phyloP scores from a whole-genome alignment of 495 filamentous ascomycete species.

The Collariella sp. region DNA sequence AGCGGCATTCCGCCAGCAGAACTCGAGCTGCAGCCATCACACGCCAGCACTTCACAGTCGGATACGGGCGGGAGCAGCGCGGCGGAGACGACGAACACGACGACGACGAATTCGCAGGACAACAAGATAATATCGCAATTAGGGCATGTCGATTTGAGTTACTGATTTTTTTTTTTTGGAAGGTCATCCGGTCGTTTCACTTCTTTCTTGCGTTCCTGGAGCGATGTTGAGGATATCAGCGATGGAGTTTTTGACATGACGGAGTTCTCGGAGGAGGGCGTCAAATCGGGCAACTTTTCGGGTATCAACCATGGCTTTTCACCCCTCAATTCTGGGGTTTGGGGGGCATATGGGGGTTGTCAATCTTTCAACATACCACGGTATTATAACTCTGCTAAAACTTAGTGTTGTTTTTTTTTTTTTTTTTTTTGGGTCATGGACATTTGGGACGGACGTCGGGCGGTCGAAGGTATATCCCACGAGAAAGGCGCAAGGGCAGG shows the following conservation, averaged over 20 bases:
- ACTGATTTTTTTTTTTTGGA: constrained; percentile 24
- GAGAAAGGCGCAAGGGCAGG: neutral
- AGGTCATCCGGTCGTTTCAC: constrained; percentile 7
- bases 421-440: constrained; percentile 7
- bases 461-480: too few relatives aligned
- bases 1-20: constrained; percentile 31
- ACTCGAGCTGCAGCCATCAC: constrained; percentile 27
- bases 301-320: constrained; percentile 1
- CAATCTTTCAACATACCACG: too few relatives aligned
- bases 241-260: constrained; percentile 27
- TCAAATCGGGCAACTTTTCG: constrained; percentile 13
- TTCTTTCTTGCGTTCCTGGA: neutral
- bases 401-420: too few relatives aligned
- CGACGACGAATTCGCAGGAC: constrained; percentile 20
- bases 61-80: constrained; percentile 26
- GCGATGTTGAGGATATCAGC: constrained; percentile 25
- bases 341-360: neutral
- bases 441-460: neutral
- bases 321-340: constrained; percentile 4
- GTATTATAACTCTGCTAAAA: too few relatives aligned
- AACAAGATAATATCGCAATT: constrained; percentile 26
- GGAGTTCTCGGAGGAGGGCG: constrained; percentile 23
- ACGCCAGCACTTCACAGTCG: constrained; percentile 25
- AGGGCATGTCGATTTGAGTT: constrained; percentile 33
- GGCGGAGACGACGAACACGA: constrained; percentile 15